phyloP scores from a whole-genome alignment of 2,329 filamentous ascomycete species.

The Plectosphaerella plurivora region DNA sequence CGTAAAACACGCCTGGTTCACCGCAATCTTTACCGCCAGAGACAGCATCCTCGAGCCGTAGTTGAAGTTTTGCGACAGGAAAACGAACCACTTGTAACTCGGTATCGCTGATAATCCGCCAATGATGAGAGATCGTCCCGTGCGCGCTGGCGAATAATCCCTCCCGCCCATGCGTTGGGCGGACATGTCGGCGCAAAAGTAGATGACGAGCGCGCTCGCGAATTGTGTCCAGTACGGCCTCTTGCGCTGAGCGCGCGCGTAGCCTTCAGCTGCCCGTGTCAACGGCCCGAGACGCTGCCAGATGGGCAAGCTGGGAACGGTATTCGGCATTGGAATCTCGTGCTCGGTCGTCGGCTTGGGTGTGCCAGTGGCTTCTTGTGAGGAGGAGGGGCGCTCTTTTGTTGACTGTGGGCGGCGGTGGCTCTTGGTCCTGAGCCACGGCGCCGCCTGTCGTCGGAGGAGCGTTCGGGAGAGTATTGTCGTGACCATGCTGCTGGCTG shows the following conservation, averaged over 20 bases:
- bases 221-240: conserved; percentile 79
- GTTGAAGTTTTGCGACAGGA: conserved; percentile 78
- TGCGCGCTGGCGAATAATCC: conserved; percentile 65
- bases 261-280: conserved; percentile 50
- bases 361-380: background rate
- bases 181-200: conserved; percentile 70
- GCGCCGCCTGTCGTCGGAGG: conserved; percentile 20
- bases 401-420: conserved; percentile 18
- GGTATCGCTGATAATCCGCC: conserved; percentile 72
- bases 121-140: conserved; percentile 67
- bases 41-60: conserved; percentile 69
- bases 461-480: conserved; percentile 16
- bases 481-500: conserved; percentile 16
- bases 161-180: conserved; percentile 65
- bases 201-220: conserved; percentile 70
- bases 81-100: conserved; percentile 79
- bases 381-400: conserved; percentile 5
- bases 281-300: conserved; percentile 57
- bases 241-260: conserved; percentile 65
- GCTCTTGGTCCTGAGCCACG: conserved; percentile 11
- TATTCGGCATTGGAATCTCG: conserved; percentile 38
- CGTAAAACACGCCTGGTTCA: conserved; percentile 79
- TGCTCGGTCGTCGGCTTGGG: conserved; percentile 8
- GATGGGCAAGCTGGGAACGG: conserved; percentile 36
- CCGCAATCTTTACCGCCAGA: conserved; percentile 68